Evolutionary conservation across 1,284 basidiomycete genomes (phyloP).

Genomic region (Pyrrhoderma lamaoense): DNA sequence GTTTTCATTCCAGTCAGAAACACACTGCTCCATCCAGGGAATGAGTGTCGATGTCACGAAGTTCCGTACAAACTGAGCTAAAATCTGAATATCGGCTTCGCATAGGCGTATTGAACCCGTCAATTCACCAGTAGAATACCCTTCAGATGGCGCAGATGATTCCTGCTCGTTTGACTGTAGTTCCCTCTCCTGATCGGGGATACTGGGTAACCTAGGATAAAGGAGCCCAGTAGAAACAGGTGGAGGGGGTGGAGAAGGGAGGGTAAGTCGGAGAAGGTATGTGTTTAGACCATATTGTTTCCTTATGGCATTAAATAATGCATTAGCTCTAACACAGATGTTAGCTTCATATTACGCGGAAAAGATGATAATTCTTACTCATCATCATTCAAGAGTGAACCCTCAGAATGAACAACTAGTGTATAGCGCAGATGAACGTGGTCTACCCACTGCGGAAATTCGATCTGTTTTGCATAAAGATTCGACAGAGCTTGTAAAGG

Average conservation of each 20-base stretch:
- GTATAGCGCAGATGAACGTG: slow-evolving; percentile 59
- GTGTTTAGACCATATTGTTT: slow-evolving; percentile 73
- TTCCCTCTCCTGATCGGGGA: slow-evolving; percentile 22
- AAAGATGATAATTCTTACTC: slow-evolving; percentile 45
- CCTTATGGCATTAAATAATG: slow-evolving; percentile 74
- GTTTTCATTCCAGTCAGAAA: slow-evolving; percentile 91
- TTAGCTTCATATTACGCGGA: background rate
- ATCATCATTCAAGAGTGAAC: slow-evolving; percentile 64
- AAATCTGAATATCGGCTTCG: slow-evolving; percentile 74
- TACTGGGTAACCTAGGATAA: slow-evolving; percentile 58
- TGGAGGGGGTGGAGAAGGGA: slow-evolving; percentile 46
- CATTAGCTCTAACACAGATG: slow-evolving; percentile 45
- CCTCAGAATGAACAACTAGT: slow-evolving; percentile 64
- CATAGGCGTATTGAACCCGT: slow-evolving; percentile 49
- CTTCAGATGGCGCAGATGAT: slow-evolving; percentile 12
- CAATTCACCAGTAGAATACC: slow-evolving; percentile 15
- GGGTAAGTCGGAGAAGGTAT: slow-evolving; percentile 54
- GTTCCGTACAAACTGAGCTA: slow-evolving; percentile 81
- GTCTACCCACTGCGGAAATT: slow-evolving; percentile 75
- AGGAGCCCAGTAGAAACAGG: slow-evolving; percentile 58
- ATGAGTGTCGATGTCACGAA: slow-evolving; percentile 86
- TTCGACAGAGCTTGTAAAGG: slow-evolving; percentile 68
- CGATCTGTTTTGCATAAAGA: slow-evolving; percentile 53
- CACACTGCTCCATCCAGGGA: slow-evolving; percentile 94
- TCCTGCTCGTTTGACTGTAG: slow-evolving; percentile 1